phyloP scores from a whole-genome alignment of 192 early-diverging fungal species.

The Lunasporangiospora selenospora region DNA sequence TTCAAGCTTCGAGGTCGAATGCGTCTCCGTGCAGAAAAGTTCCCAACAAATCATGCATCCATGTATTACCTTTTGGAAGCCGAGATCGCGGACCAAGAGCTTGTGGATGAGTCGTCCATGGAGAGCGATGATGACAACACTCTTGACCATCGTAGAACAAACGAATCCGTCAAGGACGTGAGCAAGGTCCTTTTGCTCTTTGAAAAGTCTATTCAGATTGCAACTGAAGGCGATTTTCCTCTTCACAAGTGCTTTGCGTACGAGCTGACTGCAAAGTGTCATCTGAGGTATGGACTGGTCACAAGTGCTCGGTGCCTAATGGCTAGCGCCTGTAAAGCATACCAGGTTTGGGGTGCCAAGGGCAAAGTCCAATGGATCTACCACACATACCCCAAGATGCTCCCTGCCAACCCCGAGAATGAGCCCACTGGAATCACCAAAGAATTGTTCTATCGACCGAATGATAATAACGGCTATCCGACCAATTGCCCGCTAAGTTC shows the following conservation, averaged over 20 bases:
- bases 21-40: conserved; percentile 19
- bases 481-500: too few relatives aligned
- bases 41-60: conserved; percentile 39
- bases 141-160: neutral
- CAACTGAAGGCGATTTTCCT: conserved; percentile 32
- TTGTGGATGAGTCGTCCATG: neutral
- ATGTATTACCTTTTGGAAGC: conserved; percentile 44
- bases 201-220: conserved; percentile 32
- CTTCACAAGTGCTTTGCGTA: conserved; percentile 36
- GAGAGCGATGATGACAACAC: neutral
- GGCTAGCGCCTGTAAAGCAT: conserved; percentile 18
- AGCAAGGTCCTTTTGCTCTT: conserved; percentile 25
- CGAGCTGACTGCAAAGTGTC: conserved; percentile 25
- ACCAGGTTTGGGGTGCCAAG: conserved; percentile 39
- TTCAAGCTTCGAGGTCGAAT: conserved; percentile 14
- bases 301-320: conserved; percentile 26
- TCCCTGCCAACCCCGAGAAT: conserved; percentile 3
- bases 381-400: conserved; percentile 21
- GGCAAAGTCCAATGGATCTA: conserved; percentile 37
- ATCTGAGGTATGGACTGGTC: conserved; percentile 23
- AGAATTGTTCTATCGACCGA: conserved; percentile 22
- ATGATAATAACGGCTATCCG: neutral
- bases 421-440: conserved; percentile 3
- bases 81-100: conserved; percentile 31
- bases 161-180: neutral